phyloP scores from a whole-genome alignment of 2,329 filamentous ascomycete species.

The Monilinia fructigena region DNA sequence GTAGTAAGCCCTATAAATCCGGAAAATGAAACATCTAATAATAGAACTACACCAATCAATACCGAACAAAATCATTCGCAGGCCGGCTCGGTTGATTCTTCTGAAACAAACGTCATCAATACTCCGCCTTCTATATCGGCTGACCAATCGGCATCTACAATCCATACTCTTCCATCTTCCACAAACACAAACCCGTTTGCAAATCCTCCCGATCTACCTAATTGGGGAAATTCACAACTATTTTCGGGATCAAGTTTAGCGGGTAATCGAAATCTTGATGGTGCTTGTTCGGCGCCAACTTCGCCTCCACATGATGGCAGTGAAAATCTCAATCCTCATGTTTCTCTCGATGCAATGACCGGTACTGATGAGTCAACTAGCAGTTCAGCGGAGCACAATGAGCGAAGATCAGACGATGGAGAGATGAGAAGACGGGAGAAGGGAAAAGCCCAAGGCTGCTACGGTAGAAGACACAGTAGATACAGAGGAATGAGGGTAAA shows the following conservation, averaged over 20 bases:
- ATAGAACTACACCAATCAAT: slow-evolving; percentile 30
- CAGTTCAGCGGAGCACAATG: slow-evolving; percentile 20
- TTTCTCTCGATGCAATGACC: not conserved
- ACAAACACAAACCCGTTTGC: slow-evolving; percentile 26
- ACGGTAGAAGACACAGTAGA: slow-evolving; percentile 49
- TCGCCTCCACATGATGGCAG: slow-evolving; percentile 2
- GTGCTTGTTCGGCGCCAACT: not conserved
- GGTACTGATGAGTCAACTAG: slow-evolving; percentile 17
- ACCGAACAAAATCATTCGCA: slow-evolving; percentile 31
- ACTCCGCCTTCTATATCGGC: slow-evolving; percentile 33
- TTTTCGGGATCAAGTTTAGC: slow-evolving; percentile 28
- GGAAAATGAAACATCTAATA: slow-evolving; percentile 11
- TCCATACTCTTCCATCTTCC: slow-evolving; percentile 26
- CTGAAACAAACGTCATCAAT: slow-evolving; percentile 32
- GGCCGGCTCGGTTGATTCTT: slow-evolving; percentile 34
- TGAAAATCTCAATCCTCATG: not conserved
- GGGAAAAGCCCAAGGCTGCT: slow-evolving; percentile 47
- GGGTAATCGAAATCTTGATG: slow-evolving; percentile 20
- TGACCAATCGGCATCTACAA: slow-evolving; percentile 32
- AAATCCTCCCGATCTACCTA: slow-evolving; percentile 8
- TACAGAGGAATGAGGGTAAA: slow-evolving; percentile 37
- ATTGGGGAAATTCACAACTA: slow-evolving; percentile 30
- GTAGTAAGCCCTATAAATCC: slow-evolving; percentile 32
- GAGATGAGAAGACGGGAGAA: slow-evolving; percentile 38
- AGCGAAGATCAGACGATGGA: slow-evolving; percentile 22